Base-by-base conservation (phyloP, 176 grass and related monocot genomes). In the Melocanna baccifera region DNA sequence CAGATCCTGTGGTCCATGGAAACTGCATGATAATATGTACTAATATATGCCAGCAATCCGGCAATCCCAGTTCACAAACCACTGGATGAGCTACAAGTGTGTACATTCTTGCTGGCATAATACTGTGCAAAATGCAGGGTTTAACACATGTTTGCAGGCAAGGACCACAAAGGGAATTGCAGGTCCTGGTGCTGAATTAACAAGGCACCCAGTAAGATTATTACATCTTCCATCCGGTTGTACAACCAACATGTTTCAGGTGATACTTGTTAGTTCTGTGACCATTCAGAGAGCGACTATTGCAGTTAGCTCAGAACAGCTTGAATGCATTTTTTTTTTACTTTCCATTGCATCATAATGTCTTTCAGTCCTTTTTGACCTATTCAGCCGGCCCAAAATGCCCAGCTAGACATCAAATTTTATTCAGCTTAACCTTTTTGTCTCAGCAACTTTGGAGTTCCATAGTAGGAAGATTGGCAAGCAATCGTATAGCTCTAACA, bases 141-240 rank as follows among this genome's bases (percentile, higher is more conserved):
- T 45, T 72, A 45, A n/a, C 47, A 70, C 48, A 58, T 11, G 5
- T 69, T 29, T 59, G 41, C 57, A 73, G 11, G 28, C 55, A 37
- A 61, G 80, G 80, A 61, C 67, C 51, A 47, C 50, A 32, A 15
- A 28, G n/a, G 55, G 23, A 58, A 82, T 45, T 59, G 80, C 15
- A 82, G 80, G 53, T 16, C 39, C 39, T 46, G 9, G 6, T 32
- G 40, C 40, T 50, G 69, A 63, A 63, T n/a, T 73, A 63, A 83
- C 55, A 47, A 63, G 26, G 69, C 69, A 63, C 81, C 69, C 41
- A 48, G 69, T 73, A 48, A 63, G 39, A 73, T 51, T 51, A 61
- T 64, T 50, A 29, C 25, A 72, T 45, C 19, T 72, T 82, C 25
- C n/a, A 42, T 59, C 9, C 57, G 15, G 34, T 43, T 32, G 66